phyloP scores from a whole-genome alignment of 2,329 filamentous ascomycete species.

The Trichoderma arundinaceum region DNA sequence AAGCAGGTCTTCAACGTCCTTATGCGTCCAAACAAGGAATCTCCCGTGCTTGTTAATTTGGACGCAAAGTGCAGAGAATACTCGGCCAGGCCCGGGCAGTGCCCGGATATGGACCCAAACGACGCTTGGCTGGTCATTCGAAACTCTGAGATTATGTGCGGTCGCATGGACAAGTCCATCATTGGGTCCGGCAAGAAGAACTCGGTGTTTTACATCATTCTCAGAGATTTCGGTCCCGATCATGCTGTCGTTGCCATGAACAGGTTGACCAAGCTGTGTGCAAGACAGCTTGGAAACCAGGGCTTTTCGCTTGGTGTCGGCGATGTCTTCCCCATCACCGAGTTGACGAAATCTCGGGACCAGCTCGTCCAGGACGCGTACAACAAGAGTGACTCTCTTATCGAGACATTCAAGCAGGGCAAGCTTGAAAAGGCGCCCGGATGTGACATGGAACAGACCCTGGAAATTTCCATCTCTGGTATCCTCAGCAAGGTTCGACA shows the following conservation, averaged over 20 bases:
- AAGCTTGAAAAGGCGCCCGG: conserved; percentile 86
- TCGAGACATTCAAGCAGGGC: conserved; percentile 77
- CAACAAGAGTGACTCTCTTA: conserved; percentile 79
- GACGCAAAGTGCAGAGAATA: conserved; percentile 92
- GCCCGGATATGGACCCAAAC: conserved; percentile 78
- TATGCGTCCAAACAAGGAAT: conserved; percentile 86
- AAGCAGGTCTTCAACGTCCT: conserved; percentile 95
- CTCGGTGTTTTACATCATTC: conserved; percentile 94
- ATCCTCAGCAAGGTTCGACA: conserved; percentile 91
- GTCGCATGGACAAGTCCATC: conserved; percentile 95
- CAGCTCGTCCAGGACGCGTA: conserved; percentile 79
- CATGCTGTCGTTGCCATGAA: conserved; percentile 93
- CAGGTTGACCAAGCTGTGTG: conserved; percentile 85
- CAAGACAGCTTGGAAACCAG: conserved; percentile 83
- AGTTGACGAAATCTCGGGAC: conserved; percentile 74
- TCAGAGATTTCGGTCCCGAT: conserved; percentile 91
- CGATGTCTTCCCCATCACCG: conserved; percentile 84
- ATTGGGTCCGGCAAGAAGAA: conserved; percentile 98
- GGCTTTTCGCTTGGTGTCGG: conserved; percentile 97
- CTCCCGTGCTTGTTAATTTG: conserved; percentile 83
- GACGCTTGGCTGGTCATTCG: conserved; percentile 92
- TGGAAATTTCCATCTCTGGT: conserved; percentile 89
- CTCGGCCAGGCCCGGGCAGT: conserved; percentile 61
- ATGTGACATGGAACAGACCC: conserved; percentile 87
- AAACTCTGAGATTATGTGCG: conserved; percentile 97